Evolutionary conservation across 495 filamentous ascomycete species (phyloP), one percentile per base, ranked within the genome.

Genomic region (Aspergillus affinis): DNA sequence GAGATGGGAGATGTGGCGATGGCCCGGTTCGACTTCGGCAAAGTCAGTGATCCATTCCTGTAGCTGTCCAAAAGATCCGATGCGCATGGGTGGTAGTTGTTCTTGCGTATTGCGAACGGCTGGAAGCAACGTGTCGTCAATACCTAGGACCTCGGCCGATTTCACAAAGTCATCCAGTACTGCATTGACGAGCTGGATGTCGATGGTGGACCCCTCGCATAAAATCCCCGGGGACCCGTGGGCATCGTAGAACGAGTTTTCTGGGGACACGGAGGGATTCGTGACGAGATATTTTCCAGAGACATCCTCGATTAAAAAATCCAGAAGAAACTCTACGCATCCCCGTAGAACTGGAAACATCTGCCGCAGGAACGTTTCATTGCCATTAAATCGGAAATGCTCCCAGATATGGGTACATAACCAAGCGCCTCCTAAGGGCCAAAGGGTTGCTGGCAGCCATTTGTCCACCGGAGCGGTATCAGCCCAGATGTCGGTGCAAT

Each of bases 11-110:
- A 78, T 73, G 54, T 82, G 80, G n/a, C 80, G 68, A 59, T 83
- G 80, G 30, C 76, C 79, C 1, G 76, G 75, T 41, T 82, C 79
- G 5, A 71, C 61, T 61, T 81, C 79, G 19, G 51, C 63, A 27
- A 79, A 81, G 52, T 82, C 80, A 26, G 63, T 21, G 18, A 69
- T 65, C 80, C 81, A 82, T 68, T 82, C 80, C 48, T 79, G 76
- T 17, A 81, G 70, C 54, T 78, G 74, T 0, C 80, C 79, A 12
- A 60, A 69, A 17, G 70, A 61, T 36, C 75, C 74, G n/a, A 75
- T 72, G 2, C 66, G 65, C 61, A 73, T 66, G 13, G 67, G 69
- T n/a, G 62, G 70, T 12, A 79, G 63, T 23, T 65, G 65, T 21
- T 59, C 45, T 47, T 55, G 55, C 2, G 66, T 54, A n/a, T 51